Base-by-base conservation (phyloP, 2,329 filamentous ascomycete species). In the Fusarium circinatum region DNA sequence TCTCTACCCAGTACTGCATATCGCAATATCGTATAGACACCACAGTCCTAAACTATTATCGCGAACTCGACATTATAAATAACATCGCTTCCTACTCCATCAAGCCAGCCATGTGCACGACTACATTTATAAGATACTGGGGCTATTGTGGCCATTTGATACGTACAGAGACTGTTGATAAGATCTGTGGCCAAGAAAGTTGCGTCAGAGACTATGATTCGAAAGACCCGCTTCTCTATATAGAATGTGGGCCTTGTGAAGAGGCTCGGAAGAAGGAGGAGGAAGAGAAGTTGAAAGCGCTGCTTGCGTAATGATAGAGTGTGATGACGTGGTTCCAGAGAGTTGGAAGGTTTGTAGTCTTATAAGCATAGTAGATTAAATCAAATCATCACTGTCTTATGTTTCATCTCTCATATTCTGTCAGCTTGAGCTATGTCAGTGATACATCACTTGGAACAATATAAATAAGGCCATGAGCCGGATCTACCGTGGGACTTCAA, bases 51-150 rank as follows among this genome's bases (percentile, higher is more conserved):
- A 11, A 24, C n/a, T 18, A 20, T 15, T 24, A 5, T 18, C 6
- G 1, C 6, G 3, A 4, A 24, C 3, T 5, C 4, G 5, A 11
- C 8, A 24, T 8, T 3, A 15, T 3, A 8, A 24, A 15, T 20
- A 6, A 6, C 4, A 11, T 4, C 4, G 1, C n/a, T 34, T 24
- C 6, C 3, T 20, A 0, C 4, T 34, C 2, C 3, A 18, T 3
- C 3, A 4, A 22, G 6, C 22, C 1, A 8, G 13, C 15, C 9
- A 56, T 56, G 52, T 56, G 36, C 26, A 56, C 26, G 9, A 56
- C 36, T 10, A 56, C 52, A 6, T n/a, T 30, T 42, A n/a, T 42
- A 7, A 28, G 52, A 20, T 24, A 56, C 26, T 56, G 36, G 36
- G 36, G 52, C 2, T 30, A 30, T 28, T 56, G 52, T 24, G 36